Base-by-base conservation (phyloP, 202 grass and related monocot genomes). In the Setaria italica region DNA sequence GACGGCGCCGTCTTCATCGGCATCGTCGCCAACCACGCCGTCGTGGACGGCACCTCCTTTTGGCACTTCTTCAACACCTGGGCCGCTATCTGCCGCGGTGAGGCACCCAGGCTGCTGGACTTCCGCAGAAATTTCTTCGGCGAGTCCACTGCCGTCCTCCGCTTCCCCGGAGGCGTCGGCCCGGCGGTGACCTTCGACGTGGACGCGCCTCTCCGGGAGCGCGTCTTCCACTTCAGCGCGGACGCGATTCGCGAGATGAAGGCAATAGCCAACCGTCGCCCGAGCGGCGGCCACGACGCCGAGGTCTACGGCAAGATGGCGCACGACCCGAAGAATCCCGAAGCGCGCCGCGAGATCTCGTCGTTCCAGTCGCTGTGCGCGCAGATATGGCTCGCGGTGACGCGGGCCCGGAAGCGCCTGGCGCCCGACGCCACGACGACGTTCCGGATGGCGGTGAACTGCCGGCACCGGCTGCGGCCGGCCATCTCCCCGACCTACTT, bases 11-110 rank as follows among this genome's bases (percentile, higher is more conserved):
- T 99, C 48, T 99, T 99, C 81, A 88, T 99, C 59, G 97, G 94
- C 77, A 86, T 89, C 70, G 90, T 83, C 46, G 89, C 93, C 70
- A 94, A 90, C 88, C 97, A 99, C 86, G 92, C 94, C 67, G 83
- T 99, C 80, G 87, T 94, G 21, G 97, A 99, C 74, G 97, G 94
- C 11, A 99, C 97, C 62, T 99, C 97, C 37, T 97, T 99, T 35
- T 99, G 97, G 97, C 87, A 94, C 82, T 94, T 99, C 78, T 94
- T 93, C 41, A 99, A 99, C 80, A 72, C 89, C 57, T 99, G 97
- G 97, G 92, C 97, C 5, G 29, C 64, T 33, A 88, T 99, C 43
- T 97, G 94, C 92, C 92, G 92, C 69, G 94, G 97, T 17, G 87
- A 85, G 19, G 35, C 82, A 0, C 94, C 94, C 15, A 87, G 30